Evolutionary conservation across 345 rosid genomes (phyloP).

Genomic region (Noccaea bulbosa): DNA sequence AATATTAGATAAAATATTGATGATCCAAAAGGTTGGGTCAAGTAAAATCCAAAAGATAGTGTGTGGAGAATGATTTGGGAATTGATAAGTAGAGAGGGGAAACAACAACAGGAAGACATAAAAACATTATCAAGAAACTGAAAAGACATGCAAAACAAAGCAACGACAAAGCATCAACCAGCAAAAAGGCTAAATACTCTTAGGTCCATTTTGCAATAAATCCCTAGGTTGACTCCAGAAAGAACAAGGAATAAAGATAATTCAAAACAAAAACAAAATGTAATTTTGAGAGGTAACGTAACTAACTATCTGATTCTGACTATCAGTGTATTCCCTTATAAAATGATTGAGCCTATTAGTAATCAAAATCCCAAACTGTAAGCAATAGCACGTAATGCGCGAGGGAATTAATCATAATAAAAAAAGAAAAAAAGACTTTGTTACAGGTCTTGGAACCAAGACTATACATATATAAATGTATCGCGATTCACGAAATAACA

Average conservation of each 20-base stretch:
- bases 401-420: conserved; percentile 22
- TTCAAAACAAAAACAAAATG: neutral
- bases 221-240: conserved; percentile 29
- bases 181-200: conserved; percentile 32
- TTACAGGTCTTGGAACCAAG: too few species aligned
- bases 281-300: neutral
- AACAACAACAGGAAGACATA: conserved; percentile 22
- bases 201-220: conserved; percentile 34
- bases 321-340: neutral
- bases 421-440: too few species aligned
- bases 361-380: neutral
- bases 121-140: conserved; percentile 43
- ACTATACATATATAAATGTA: neutral
- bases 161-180: conserved; percentile 29
- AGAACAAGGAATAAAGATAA: neutral
- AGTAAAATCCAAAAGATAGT: conserved; percentile 33
- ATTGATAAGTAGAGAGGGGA: conserved; percentile 15
- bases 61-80: conserved; percentile 18
- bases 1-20: neutral
- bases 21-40: conserved; percentile 20
- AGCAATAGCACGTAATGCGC: neutral
- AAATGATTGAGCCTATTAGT: neutral
- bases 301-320: too few species aligned
- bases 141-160: conserved; percentile 42
- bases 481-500: conserved; percentile 27